A percentile compares a stretch with the other conserved stretches of the same genome.
Evolutionary conservation across 352 stramenopile genomes (phyloP).

Genomic region (Globisporangium camurandrum): DNA sequence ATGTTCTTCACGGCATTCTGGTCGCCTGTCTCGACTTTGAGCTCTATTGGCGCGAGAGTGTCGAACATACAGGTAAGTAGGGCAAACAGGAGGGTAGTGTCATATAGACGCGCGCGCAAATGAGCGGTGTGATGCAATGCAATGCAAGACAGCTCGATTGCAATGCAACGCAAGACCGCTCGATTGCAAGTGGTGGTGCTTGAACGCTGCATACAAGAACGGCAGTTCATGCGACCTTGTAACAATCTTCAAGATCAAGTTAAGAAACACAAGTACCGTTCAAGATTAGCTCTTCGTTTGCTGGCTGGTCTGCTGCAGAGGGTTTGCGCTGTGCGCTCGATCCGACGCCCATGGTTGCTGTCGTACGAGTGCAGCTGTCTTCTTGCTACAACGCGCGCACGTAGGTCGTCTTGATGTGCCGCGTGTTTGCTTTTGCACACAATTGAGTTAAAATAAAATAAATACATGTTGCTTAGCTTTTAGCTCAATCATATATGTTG

Average conservation of each 20-base stretch:
- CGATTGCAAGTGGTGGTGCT: too few species aligned
- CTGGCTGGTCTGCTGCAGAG: conserved; percentile 37
- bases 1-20: conserved; percentile 85
- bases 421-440: not conserved
- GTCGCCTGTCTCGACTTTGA: conserved; percentile 69
- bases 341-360: conserved; percentile 6
- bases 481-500: too few species aligned
- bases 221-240: too few species aligned
- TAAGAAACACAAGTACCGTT: conserved; percentile 70
- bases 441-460: too few species aligned
- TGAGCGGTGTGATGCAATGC: too few species aligned
- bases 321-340: conserved; percentile 34
- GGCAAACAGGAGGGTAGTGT: too few species aligned
- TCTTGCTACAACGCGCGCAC: not conserved
- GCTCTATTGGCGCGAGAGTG: conserved; percentile 39
- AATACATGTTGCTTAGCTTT: too few species aligned
- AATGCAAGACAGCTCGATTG: too few species aligned
- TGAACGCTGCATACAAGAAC: too few species aligned
- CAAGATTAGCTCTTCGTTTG: conserved; percentile 45
- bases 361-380: not conserved
- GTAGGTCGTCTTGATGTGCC: not conserved
- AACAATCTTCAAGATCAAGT: too few species aligned
- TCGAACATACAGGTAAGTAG: not conserved
- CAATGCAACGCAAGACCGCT: too few species aligned
- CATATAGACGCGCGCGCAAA: too few species aligned